phyloP scores from a whole-genome alignment of 1,139 yeast genomes.

The Suhomyces atakaporum region DNA sequence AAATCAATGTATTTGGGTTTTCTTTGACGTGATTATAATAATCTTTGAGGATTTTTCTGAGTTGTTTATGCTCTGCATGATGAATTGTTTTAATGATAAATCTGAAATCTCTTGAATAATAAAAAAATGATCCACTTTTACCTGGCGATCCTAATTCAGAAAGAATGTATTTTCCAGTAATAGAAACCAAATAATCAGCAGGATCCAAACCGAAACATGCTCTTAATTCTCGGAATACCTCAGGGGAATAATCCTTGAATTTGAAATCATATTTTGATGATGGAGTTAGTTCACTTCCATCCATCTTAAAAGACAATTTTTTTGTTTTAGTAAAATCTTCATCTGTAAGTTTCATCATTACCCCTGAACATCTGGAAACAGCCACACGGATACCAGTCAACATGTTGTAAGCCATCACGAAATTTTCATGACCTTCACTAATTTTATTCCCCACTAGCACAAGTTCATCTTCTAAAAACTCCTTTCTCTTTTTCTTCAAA shows the following conservation, averaged over 20 bases:
- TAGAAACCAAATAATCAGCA: constrained; percentile 89
- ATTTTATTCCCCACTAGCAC: constrained; percentile 81
- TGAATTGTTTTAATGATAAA: constrained; percentile 96
- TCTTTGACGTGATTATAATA: constrained; percentile 79
- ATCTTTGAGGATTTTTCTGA: constrained; percentile 70
- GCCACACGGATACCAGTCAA: constrained; percentile 95
- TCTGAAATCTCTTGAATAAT: constrained; percentile 89
- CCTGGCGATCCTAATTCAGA: constrained; percentile 96
- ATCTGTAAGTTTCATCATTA: constrained; percentile 70
- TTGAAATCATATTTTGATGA: constrained; percentile 94
- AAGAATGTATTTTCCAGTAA: constrained; percentile 89
- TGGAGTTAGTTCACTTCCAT: constrained; percentile 89
- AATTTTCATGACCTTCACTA: constrained; percentile 90
- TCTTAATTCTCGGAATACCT: constrained; percentile 86
- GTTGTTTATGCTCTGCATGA: constrained; percentile 85
- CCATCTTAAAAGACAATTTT: constrained; percentile 82
- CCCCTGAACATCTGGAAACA: constrained; percentile 87
- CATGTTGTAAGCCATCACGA: constrained; percentile 95
- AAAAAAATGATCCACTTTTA: constrained; percentile 93
- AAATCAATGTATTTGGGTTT: constrained; percentile 85
- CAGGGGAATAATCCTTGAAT: constrained; percentile 95
- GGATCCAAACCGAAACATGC: constrained; percentile 84
- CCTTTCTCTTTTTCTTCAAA: constrained; percentile 39
- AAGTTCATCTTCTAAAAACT: constrained; percentile 56
- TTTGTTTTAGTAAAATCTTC: constrained; percentile 71